A percentile compares a stretch with the other conserved stretches of the same genome.
These are phyloP conservation scores for Lathyrus aphaca DNA, from an alignment of 306 rosid species.

Conservation along the genomic window DNA sequence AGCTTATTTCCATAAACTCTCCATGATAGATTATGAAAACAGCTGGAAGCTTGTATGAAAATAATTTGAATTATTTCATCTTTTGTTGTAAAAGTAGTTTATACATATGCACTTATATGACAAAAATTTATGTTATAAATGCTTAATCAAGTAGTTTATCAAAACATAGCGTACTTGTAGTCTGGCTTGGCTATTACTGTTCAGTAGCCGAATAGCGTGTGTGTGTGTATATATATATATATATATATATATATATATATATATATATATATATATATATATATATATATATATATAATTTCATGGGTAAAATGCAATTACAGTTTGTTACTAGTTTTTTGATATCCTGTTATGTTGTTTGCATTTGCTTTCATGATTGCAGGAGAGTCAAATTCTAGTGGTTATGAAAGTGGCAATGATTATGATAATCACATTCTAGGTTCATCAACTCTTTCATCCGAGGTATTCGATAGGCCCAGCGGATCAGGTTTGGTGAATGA, in stretches of 20 bases:
- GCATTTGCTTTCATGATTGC: conserved; percentile 42
- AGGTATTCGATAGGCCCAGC: conserved; percentile 42
- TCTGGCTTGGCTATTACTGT: conserved; percentile 15
- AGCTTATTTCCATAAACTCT: not conserved
- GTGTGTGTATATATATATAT: too few relatives aligned
- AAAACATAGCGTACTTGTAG: not conserved
- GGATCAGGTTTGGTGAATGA: conserved; percentile 49
- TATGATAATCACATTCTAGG: conserved; percentile 40
- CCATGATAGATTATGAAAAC: not conserved
- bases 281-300: not conserved
- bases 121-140: not conserved
- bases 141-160: not conserved
- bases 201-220: not conserved
- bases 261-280: too few relatives aligned
- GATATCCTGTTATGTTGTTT: conserved; percentile 25
- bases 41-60: not conserved
- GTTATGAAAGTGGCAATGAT: conserved; percentile 40
- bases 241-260: too few relatives aligned
- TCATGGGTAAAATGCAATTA: not conserved
- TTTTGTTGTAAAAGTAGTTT: not conserved
- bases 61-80: too few relatives aligned
- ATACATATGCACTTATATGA: not conserved
- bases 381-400: conserved; percentile 52
- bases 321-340: conserved; percentile 15
- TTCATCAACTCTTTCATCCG: conserved; percentile 44